Evolutionary conservation across 352 stramenopile genomes (phyloP).

Genomic region (Phytophthora lateralis): DNA sequence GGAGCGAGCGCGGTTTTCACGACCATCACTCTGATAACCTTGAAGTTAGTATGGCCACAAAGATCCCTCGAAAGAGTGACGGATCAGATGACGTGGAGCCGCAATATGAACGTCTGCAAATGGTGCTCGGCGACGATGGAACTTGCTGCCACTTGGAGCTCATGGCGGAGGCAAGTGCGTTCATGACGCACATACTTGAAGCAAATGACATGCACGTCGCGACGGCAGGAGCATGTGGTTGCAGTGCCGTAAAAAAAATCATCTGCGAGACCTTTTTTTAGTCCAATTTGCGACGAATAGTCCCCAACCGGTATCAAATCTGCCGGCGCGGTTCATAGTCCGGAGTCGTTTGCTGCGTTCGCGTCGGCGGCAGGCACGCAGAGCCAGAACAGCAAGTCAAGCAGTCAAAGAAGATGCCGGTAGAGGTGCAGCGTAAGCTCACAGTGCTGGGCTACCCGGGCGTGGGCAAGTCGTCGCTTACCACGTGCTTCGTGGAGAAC

Average conservation of each 20-base stretch:
- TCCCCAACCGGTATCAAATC: constrained; percentile 1
- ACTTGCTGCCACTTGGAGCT: neutral
- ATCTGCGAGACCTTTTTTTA: constrained; percentile 1
- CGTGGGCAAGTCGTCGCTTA: constrained; percentile 96
- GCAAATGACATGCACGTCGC: neutral
- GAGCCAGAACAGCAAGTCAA: constrained; percentile 20
- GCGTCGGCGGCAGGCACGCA: constrained; percentile 4
- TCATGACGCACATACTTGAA: neutral
- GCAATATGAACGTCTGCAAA: neutral
- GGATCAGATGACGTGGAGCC: constrained; percentile 10
- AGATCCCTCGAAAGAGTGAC: constrained; percentile 16
- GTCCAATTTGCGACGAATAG: constrained; percentile 3
- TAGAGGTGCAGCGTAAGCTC: constrained; percentile 96
- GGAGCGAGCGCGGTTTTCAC: neutral
- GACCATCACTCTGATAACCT: constrained; percentile 25
- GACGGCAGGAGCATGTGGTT: neutral
- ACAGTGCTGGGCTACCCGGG: constrained; percentile 94
- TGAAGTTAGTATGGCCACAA: constrained; percentile 13
- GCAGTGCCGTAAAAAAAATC: constrained; percentile 1
- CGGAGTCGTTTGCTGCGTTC: constrained; percentile 21
- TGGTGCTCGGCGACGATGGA: neutral
- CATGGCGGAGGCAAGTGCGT: neutral
- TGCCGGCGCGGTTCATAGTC: constrained; percentile 7
- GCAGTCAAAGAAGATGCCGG: constrained; percentile 60
- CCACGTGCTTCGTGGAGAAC: constrained; percentile 95